Evolutionary conservation across 1,139 yeast genomes (phyloP).

Genomic region (Magnusiomyces clavatus): DNA sequence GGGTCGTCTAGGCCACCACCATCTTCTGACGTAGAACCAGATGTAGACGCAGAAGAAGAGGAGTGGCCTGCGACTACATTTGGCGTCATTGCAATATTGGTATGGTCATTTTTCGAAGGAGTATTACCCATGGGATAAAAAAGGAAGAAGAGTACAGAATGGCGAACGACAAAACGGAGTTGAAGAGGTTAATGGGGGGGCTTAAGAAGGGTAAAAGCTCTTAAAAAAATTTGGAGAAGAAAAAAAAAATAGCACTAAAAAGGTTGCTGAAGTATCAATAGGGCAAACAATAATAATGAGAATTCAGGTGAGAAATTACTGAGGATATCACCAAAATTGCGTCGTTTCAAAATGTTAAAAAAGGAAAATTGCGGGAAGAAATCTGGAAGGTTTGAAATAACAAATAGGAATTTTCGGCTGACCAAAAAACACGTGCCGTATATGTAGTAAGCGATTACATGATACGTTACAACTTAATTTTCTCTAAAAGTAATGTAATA

Average conservation of each 20-base stretch:
- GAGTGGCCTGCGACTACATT: constrained; percentile 16
- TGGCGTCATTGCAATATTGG: constrained; percentile 22
- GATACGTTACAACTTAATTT: too few relatives aligned
- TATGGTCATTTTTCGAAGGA: constrained; percentile 27
- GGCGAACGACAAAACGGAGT: neutral
- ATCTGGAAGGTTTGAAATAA: too few relatives aligned
- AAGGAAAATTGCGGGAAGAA: too few relatives aligned
- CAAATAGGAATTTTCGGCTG: too few relatives aligned
- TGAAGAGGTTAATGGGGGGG: neutral
- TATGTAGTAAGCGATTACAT: too few relatives aligned
- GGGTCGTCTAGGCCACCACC: constrained; percentile 25
- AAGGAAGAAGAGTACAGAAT: constrained; percentile 2
- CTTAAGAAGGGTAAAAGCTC: neutral
- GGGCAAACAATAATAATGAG: neutral
- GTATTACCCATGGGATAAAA: constrained; percentile 27
- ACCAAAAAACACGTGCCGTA: too few relatives aligned
- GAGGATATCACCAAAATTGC: too few relatives aligned
- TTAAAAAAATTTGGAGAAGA: neutral
- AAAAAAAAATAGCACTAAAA: neutral
- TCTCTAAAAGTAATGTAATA: too few relatives aligned
- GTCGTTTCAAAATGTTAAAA: too few relatives aligned
- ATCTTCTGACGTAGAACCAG: constrained; percentile 14
- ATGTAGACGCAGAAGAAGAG: constrained; percentile 7
- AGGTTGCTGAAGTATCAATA: neutral
- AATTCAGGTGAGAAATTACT: neutral